These are phyloP conservation scores for Talaromyces piceae DNA, from an alignment of 2,329 filamentous ascomycete genomes.

Conservation along the genomic window DNA sequence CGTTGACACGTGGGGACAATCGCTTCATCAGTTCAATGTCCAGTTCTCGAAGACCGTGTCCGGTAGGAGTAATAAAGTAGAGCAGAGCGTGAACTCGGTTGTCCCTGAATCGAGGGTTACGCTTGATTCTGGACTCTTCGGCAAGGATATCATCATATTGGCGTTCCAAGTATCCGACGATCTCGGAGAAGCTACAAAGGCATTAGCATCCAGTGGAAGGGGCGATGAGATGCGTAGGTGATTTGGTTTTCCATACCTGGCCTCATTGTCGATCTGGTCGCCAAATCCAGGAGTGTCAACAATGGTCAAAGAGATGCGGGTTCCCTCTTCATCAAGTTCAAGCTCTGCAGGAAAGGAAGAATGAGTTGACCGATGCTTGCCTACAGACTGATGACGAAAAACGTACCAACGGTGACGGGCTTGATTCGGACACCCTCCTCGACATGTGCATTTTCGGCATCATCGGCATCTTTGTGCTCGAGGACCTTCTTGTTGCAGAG, in stretches of 20 bases:
- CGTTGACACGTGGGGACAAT: constrained; percentile 93
- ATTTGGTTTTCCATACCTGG: constrained; percentile 66
- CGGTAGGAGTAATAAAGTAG: constrained; percentile 98
- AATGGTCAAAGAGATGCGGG: constrained; percentile 94
- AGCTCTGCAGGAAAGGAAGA: constrained; percentile 57
- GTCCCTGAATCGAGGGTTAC: constrained; percentile 98
- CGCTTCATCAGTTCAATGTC: constrained; percentile 99
- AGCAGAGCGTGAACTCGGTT: constrained; percentile 97
- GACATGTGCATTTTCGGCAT: constrained; percentile 77
- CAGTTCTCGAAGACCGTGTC: constrained; percentile 94
- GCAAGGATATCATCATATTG: constrained; percentile 99
- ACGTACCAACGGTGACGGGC: constrained; percentile 90
- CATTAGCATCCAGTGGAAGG: constrained; percentile 8
- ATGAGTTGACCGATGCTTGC: constrained; percentile 18
- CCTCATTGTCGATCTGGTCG: constrained; percentile 98
- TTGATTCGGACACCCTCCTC: constrained; percentile 99
- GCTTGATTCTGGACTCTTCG: constrained; percentile 99
- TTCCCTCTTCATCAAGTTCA: constrained; percentile 96
- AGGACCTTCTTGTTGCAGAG: constrained; percentile 94
- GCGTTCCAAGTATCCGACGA: constrained; percentile 95
- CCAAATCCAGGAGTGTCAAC: constrained; percentile 98
- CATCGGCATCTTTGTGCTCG: constrained; percentile 84
- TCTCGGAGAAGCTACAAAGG: constrained; percentile 75
- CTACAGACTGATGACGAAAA: constrained; percentile 2
- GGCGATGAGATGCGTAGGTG: background rate